Evolutionary conservation across 1,284 basidiomycete species (phyloP), one percentile per base, ranked within the genome.

Genomic region (Malassezia arunalokei): DNA sequence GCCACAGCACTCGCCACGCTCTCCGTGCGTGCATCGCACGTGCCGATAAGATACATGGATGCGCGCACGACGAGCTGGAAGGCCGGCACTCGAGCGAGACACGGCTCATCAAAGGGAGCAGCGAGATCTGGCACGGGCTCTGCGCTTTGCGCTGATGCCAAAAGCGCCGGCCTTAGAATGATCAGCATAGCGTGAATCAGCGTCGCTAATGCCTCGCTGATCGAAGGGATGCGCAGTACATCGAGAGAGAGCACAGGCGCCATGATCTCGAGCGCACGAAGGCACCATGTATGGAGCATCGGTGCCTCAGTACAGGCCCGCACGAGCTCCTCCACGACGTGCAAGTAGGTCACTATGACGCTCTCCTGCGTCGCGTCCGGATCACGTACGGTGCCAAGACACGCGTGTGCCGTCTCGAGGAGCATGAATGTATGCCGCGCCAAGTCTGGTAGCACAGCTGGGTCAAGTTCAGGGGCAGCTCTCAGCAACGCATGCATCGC

Each of bases 401-500:
- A 20, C 3, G 41, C 35, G 35, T 30, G 42, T 29, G 42, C 42
- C 20, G 40, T 24, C 8, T 31, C 15, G 11, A 49, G 24, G 2
- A 54, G 33, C 12, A n/a, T 32, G 31, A 33, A 33, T 24, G 41
- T 38, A 29, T 31, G 11, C 17, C 11, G 37, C 9, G 40, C 32
- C 24, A 33, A 40, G n/a, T 17, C 28, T 8, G 28, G 30, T 15
- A 41, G 47, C 27, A 37, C 8, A 5, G 27, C 15, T 6, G 17
- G 17, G 8, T 17, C 39, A n/a, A 44, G 20, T 15, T 54, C 52
- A 3, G 37, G 40, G 29, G 31, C 27, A 8, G 47, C 43, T 5
- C 33, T 28, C 49, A 62, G 24, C 43, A 62, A 31, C 20, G 53
- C 56, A 5, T 31, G 30, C 11, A 59, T 20, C 3, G 64, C 53